Conservation (phyloP, 1,284 basidiomycete species). For the Sanghuangporus weigelae region DNA sequence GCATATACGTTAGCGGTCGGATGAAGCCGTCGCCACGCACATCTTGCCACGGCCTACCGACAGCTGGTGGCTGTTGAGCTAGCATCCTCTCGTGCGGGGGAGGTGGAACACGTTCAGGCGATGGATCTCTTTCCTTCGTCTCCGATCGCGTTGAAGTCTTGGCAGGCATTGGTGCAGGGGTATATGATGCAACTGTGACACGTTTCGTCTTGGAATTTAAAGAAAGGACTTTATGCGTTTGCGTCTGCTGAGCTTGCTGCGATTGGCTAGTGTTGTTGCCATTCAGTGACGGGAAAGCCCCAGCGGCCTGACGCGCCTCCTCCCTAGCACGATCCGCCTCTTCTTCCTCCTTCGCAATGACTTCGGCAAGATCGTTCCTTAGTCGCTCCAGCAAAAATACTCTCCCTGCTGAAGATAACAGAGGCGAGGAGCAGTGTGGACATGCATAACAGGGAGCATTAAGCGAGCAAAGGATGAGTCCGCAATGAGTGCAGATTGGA, state of each 20-base stretch:
- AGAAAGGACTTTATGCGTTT: conserved; percentile 54
- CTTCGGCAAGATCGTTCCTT: conserved; percentile 38
- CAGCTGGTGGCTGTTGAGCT: conserved; percentile 28
- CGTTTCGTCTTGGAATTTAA: conserved; percentile 47
- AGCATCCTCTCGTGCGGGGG: conserved; percentile 36
- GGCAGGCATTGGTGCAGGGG: conserved; percentile 29
- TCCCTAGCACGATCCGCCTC: conserved; percentile 40
- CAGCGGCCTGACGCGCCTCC: conserved; percentile 44
- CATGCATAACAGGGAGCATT: conserved; percentile 53
- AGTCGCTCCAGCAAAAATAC: conserved; percentile 36
- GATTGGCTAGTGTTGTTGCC: neutral
- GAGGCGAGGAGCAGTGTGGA: conserved; percentile 43
- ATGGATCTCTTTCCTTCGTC: conserved; percentile 28
- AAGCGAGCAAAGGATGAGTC: conserved; percentile 54
- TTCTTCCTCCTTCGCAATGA: conserved; percentile 42
- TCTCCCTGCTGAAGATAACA: conserved; percentile 34
- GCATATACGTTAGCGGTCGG: conserved; percentile 36
- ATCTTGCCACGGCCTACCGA: conserved; percentile 45
- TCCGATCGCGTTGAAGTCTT: conserved; percentile 29
- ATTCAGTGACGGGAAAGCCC: conserved; percentile 56
- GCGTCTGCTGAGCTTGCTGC: conserved; percentile 19
- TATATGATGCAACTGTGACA: conserved; percentile 47
- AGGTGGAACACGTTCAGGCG: conserved; percentile 35
- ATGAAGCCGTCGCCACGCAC: conserved; percentile 23
- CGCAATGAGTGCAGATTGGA: conserved; percentile 53